Base-by-base conservation (phyloP, 1,284 basidiomycete genomes). In the Pseudozyma hubeiensis region DNA sequence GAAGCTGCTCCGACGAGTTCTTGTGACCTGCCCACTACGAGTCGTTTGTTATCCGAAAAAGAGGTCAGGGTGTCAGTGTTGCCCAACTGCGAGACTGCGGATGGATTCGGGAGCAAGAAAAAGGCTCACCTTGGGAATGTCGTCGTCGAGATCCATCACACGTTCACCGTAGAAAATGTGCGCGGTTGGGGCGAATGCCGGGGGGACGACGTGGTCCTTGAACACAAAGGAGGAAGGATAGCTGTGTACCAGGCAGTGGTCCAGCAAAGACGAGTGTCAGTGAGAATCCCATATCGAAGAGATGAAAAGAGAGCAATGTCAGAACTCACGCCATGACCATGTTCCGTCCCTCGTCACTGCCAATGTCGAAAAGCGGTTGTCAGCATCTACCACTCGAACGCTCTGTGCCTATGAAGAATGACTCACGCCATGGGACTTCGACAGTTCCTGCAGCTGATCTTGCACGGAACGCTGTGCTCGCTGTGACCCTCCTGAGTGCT, bases 291-390 rank as follows among this genome's bases (percentile, higher is more conserved):
- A 33, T 37, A n/a, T 7, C 31, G 8, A 34, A 29, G 13, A 14
- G 13, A 4, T 8, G 3, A 29, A 41, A 4, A 9, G 11, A 45
- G 13, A 45, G 31, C 35, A 34, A 19, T 31, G 37, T 34, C 39
- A n/a, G 17, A n/a, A 56, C 64, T 60, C 43, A 68, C 55, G 65
- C 71, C 71, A 74, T 74, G 55, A 77, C 62, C 74, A 77, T 77
- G 50, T 62, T 74, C 13, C 63, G 47, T 14, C 74, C 74, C 39
- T 77, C 74, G 49, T 77, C 74, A n/a, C 67, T 62, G 50, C 54
- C 13, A 19, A 10, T 1, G 5, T 31, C 41, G 10, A 6, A 16
- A 40, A 37, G 54, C 11, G 13, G 10, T 47, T 11, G 45, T 7
- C 34, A 34, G 35, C 35, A 37, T 10, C 35, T 37, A 10, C 35